Base-by-base conservation (phyloP, 2,329 filamentous ascomycete genomes). In the Elsinoe batatas region DNA sequence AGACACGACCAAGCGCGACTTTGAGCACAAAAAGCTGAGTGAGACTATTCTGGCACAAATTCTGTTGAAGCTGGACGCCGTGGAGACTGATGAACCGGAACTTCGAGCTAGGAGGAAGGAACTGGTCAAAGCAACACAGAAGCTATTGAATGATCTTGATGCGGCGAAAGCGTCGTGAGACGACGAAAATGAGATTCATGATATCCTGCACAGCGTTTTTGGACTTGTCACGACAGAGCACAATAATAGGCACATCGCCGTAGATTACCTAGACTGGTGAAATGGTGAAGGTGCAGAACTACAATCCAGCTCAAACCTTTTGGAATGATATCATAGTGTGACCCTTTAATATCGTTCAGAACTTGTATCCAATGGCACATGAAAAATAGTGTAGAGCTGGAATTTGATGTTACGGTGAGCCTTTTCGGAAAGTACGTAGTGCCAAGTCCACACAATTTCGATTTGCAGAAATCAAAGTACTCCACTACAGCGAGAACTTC, bases 41-140 rank as follows among this genome's bases (percentile, higher is more conserved):
- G 88, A 93, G 73, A 87, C 84, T 3, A 79, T 90, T 37, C 75
- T 93, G 75, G 81, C 84, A 59, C 85, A 90, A 62, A 81, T 90
- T 2, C 65, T 91, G 36, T 71, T 93, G 60, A 91, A 91, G 71
- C 69, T 89, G 37, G 88, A 93, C 66, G 83, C 79, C 18, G 81
- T 91, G 2, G 86, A 91, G 62, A 84, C 83, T 0, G 83, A 85
- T 47, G 81, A 87, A 61, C 68, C 73, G 8, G 81, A 84, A 11
- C 81, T 85, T 22, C 76, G 87, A 59, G 71, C 76, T 11, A 79
- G 75, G 67, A 74, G 88, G 64, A 91, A 87, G 72, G 84, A 83
- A 57, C 69, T 91, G 51, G 85, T 91, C n/a, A 80, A 76, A 63
- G 78, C 85, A 60, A 83, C 86, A 3, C 86, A 91, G 67, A 78